Percentiles rank a stretch among this genome's conserved stretches.
These are phyloP conservation scores for Microbotryum lychnidis-dioicae DNA, from an alignment of 1,284 basidiomycete genomes.

Conservation along the genomic window DNA sequence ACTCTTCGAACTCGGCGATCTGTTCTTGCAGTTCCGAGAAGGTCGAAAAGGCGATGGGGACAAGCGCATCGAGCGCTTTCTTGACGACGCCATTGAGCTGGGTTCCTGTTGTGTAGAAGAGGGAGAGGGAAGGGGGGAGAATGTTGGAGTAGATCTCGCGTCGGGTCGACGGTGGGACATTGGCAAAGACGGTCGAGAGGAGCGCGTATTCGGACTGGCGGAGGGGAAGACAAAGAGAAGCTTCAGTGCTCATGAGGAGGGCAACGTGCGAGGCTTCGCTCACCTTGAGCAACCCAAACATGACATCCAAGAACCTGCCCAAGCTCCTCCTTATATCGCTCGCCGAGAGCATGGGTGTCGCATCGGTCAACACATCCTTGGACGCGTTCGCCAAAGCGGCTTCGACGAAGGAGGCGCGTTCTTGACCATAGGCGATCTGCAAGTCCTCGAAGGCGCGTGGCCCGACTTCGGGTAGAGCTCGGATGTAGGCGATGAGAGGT, in stretches of 20 bases:
- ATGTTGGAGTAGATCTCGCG: constrained; percentile 26
- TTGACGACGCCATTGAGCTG: constrained; percentile 35
- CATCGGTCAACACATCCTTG: constrained; percentile 25
- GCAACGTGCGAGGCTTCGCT: background rate
- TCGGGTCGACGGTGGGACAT: background rate
- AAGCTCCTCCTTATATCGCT: constrained; percentile 9
- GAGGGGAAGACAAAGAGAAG: background rate
- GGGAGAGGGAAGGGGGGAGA: constrained; percentile 28
- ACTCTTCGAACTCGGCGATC: constrained; percentile 33
- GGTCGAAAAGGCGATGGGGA: constrained; percentile 33
- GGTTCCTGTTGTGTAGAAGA: constrained; percentile 30
- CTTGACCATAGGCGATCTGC: constrained; percentile 13
- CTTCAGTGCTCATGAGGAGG: too few relatives aligned
- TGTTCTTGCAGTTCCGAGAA: constrained; percentile 31
- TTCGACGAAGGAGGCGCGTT: constrained; percentile 19
- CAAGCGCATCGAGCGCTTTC: constrained; percentile 31
- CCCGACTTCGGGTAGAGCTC: constrained; percentile 22
- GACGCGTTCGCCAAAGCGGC: constrained; percentile 14
- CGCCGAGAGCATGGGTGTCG: constrained; percentile 8
- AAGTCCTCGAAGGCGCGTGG: constrained; percentile 4
- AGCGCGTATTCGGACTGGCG: constrained; percentile 23
- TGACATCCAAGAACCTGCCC: constrained; percentile 23
- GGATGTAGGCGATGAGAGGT: constrained; percentile 27
- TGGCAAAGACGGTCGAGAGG: constrained; percentile 25
- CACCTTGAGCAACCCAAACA: constrained; percentile 27